Base-by-base conservation (phyloP, 805 yeast genomes). In the Myxozyma neotropica region DNA sequence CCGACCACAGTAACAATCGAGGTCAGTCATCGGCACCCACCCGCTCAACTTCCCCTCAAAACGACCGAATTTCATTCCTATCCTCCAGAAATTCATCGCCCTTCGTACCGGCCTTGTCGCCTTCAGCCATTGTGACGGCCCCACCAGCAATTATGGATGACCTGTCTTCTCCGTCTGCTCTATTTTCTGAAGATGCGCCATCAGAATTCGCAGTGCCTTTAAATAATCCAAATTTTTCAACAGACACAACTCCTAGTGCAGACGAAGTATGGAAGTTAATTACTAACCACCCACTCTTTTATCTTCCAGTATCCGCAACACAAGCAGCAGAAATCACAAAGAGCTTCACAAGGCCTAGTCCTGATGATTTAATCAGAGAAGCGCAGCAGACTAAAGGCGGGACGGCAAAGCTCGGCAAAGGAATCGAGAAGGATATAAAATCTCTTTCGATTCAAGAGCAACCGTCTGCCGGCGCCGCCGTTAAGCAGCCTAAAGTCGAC, bases 261-360 rank as follows among this genome's bases (percentile, higher is more conserved):
- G 48, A 57, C 31, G 49, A 52, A 51, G 58, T 72, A 7, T 62
- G 66, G 66, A 53, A 46, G 21, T 17, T 12, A 36, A 61, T 61
- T 69, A 76, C 84, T 79, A 79, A 79, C 80, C 65, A 67, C 45
- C 68, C 52, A 50, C 56, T 61, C 55, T 66, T 59, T 45, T 68
- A 63, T 49, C 69, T 75, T 58, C 66, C 77, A 68, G 77, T 76
- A 47, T 68, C 71, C 35, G 67, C 69, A 57, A 73, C 55, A 6
- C 64, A 67, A 38, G 65, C 54, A 4, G 52, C 72, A 71, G 64
- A 78, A 76, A 71, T 80, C 1, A 76, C 78, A 49, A 68, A 77
- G 46, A 86, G 83, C 65, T 89, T 89, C 66, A 71, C 73, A 12
- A 77, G 79, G 62, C 91, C 91, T 15, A 87, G 96, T 66, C 97